These are phyloP conservation scores for Auxenochlorella pyrenoidosa DNA, from an alignment of 139 green algal species.

Conservation along the genomic window DNA sequence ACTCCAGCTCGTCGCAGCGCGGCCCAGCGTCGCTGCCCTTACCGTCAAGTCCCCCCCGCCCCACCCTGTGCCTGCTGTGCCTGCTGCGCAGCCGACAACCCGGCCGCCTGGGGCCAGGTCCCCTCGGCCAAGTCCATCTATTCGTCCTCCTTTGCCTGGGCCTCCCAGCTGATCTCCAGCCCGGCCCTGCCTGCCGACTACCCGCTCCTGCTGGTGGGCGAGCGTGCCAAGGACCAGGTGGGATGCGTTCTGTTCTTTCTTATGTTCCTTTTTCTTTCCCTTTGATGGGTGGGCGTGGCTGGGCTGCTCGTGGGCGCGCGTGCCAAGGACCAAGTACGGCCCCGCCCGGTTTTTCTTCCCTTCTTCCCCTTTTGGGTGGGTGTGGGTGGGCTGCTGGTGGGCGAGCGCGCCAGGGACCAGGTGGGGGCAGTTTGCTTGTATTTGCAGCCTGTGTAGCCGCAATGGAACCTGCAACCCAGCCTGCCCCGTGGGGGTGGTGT, in stretches of 20 bases:
- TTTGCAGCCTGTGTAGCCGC: too few species aligned
- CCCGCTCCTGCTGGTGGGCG: slow-evolving; percentile 1
- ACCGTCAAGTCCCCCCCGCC: too few species aligned
- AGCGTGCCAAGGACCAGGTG: slow-evolving; percentile 13
- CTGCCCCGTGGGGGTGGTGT: too few species aligned
- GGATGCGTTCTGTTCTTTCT: too few species aligned
- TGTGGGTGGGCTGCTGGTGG: slow-evolving; percentile 5
- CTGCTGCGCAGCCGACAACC: neutral
- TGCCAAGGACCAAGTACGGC: slow-evolving; percentile 5
- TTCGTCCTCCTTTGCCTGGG: slow-evolving; percentile 1
- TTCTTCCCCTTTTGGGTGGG: too few species aligned
- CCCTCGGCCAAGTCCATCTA: slow-evolving; percentile 3
- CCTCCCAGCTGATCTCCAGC: neutral
- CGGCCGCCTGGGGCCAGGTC: neutral
- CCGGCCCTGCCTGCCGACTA: neutral
- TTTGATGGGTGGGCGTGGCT: too few species aligned
- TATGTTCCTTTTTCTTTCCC: too few species aligned
- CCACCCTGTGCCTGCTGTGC: too few species aligned
- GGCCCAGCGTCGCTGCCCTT: too few species aligned
- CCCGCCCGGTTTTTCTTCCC: too few species aligned
- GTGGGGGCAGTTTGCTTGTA: neutral
- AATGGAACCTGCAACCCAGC: too few species aligned
- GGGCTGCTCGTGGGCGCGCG: slow-evolving; percentile 4
- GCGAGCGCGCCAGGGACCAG: slow-evolving; percentile 8
- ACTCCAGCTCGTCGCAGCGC: too few species aligned